These are phyloP conservation scores for Benincasa hispida DNA, from an alignment of 306 rosid genomes.

Conservation along the genomic window DNA sequence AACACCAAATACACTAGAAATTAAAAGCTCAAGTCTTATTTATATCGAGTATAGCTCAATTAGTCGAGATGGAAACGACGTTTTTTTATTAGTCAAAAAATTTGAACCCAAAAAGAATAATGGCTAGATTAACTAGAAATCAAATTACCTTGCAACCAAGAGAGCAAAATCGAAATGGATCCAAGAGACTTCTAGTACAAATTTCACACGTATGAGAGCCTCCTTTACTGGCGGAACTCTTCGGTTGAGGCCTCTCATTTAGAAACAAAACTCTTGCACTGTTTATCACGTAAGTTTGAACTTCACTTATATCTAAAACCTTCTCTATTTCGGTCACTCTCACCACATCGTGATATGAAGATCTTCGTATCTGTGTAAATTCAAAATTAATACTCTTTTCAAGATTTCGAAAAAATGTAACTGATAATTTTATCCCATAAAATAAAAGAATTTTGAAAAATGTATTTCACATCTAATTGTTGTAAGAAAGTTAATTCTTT, in stretches of 20 bases:
- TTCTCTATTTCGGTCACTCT: conserved; percentile 2
- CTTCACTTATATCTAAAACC: background rate
- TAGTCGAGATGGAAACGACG: background rate
- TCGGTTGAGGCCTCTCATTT: conserved; percentile 7
- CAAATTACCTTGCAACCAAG: conserved; percentile 7
- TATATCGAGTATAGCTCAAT: background rate
- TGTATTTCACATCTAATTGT: too few relatives aligned
- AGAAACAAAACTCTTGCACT: conserved; percentile 8
- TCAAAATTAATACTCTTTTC: background rate
- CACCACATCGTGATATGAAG: conserved; percentile 9
- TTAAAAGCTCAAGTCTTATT: background rate
- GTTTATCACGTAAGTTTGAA: conserved; percentile 7
- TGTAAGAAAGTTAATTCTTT: too few relatives aligned
- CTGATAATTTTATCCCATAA: background rate
- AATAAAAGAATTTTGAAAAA: too few relatives aligned
- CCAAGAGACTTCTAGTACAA: conserved; percentile 1
- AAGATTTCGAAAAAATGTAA: background rate
- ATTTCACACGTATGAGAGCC: conserved; percentile 5
- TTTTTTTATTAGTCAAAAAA: background rate
- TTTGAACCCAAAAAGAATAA: background rate
- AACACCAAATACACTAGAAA: background rate
- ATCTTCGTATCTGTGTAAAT: background rate
- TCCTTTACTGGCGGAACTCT: background rate
- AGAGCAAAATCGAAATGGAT: conserved; percentile 11
- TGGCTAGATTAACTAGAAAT: too few relatives aligned